Evolutionary conservation across 2,329 filamentous ascomycete genomes (phyloP), one percentile per base, ranked within the genome.

Genomic region (Colletotrichum eremochloae): DNA sequence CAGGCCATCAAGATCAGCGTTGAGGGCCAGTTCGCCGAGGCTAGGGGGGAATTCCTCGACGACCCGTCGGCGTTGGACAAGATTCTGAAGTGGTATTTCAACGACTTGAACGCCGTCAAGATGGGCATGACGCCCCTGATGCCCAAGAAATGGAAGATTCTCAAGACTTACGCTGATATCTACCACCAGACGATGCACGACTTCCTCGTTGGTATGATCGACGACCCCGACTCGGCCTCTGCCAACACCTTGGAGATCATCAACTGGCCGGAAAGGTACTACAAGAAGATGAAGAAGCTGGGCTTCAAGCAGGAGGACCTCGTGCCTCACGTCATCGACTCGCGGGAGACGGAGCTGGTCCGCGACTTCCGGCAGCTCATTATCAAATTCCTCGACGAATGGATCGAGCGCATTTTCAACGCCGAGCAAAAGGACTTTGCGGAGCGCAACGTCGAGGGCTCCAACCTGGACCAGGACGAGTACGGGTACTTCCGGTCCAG

Each of bases 101-200:
- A 98, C 84, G 96, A 99, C 81, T 88, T 99, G 48, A 97, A 97
- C 81, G 95, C 94, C 4, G 96, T 98, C 79, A 95, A 96, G 82
- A 88, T 97, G 74, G 96, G 96, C 78, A 97, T 99, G 94, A 90
- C 93, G 72, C 90, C 90, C 38, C 87, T 99, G 65, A 95, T 98
- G 90, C 96, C 97, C 11, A 96, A 94, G 83, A 97, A 96, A 82
- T 99, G 96, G 96, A 95, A 93, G 79, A 97, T 99, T 60, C 93
- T 95, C 84, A 92, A 93, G 80, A 96, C 93, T 1, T 99, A 97
- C 81, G 92, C 91, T 72, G 89, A 93, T 77, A 95, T 97, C 74
- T 99, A 99, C 80, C 96, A 99, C 84, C 88, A 90, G 75, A 89
- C 96, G 76, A 98, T 99, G 96, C 96, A 97, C 84, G 94, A 98